Evolutionary conservation across 2,329 filamentous ascomycete genomes (phyloP).

Genomic region (Teratosphaeria nubilosa): DNA sequence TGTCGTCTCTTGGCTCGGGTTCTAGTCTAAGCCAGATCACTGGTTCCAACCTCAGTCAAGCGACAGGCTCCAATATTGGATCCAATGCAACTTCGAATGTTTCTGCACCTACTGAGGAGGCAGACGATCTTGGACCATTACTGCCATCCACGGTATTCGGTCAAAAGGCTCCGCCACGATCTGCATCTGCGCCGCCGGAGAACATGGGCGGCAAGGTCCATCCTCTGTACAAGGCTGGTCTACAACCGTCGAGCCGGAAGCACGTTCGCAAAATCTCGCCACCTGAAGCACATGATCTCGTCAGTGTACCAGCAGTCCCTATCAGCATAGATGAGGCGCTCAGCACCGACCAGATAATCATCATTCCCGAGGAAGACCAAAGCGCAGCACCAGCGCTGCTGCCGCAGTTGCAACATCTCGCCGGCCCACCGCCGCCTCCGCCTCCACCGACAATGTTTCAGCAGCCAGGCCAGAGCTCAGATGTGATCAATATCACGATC

Average conservation of each 20-base stretch:
- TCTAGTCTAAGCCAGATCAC: constrained; percentile 20
- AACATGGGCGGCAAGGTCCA: constrained; percentile 22
- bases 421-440: constrained; percentile 37
- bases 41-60: constrained; percentile 13
- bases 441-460: constrained; percentile 28
- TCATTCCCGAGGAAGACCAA: constrained; percentile 29
- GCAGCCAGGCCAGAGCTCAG: constrained; percentile 14
- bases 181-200: constrained; percentile 40
- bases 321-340: constrained; percentile 46
- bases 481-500: constrained; percentile 36
- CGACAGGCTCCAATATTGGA: neutral
- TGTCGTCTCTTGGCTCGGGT: constrained; percentile 14
- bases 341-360: constrained; percentile 34
- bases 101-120: constrained; percentile 6
- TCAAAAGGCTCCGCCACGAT: constrained; percentile 30
- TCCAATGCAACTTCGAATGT: neutral
- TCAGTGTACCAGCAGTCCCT: constrained; percentile 8
- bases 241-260: constrained; percentile 24
- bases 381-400: constrained; percentile 36
- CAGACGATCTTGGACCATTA: constrained; percentile 36
- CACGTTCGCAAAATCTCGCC: constrained; percentile 36
- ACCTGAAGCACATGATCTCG: constrained; percentile 21
- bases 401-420: constrained; percentile 52
- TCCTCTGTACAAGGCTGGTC: constrained; percentile 24
- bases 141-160: constrained; percentile 40